Evolutionary conservation across 1,139 yeast genomes (phyloP).

Genomic region (Diutina ranongensis): DNA sequence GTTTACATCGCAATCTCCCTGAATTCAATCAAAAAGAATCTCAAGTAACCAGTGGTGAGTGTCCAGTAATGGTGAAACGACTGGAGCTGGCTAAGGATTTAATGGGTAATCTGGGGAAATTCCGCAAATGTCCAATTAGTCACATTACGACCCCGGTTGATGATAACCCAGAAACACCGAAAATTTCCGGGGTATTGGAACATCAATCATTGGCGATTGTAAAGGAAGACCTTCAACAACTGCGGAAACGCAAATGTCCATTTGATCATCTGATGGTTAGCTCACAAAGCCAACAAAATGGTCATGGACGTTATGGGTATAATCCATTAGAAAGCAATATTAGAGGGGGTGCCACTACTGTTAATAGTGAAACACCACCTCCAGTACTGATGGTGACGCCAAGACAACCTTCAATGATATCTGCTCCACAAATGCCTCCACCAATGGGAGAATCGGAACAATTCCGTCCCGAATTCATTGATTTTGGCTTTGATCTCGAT

Average conservation of each 20-base stretch:
- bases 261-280: conserved; percentile 16
- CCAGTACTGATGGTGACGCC: not conserved
- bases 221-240: not conserved
- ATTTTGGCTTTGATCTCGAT: conserved; percentile 3
- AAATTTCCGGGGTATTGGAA: conserved; percentile 1
- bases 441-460: not conserved
- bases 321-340: conserved; percentile 4
- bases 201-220: conserved; percentile 1
- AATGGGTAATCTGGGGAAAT: not conserved
- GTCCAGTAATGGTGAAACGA: conserved; percentile 2
- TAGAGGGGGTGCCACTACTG: not conserved
- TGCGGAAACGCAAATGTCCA: conserved; percentile 20
- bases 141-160: conserved; percentile 7
- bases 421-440: not conserved
- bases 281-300: not conserved
- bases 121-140: conserved; percentile 14
- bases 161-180: conserved; percentile 6
- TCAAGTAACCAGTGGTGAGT: not conserved
- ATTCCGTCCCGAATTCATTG: conserved; percentile 2
- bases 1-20: conserved; percentile 14
- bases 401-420: not conserved
- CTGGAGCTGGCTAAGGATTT: conserved; percentile 6
- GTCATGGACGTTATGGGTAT: not conserved
- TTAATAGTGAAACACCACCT: not conserved
- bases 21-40: not conserved